phyloP scores from a whole-genome alignment of 768 basidiomycete species.

The Agrocybe praecox region DNA sequence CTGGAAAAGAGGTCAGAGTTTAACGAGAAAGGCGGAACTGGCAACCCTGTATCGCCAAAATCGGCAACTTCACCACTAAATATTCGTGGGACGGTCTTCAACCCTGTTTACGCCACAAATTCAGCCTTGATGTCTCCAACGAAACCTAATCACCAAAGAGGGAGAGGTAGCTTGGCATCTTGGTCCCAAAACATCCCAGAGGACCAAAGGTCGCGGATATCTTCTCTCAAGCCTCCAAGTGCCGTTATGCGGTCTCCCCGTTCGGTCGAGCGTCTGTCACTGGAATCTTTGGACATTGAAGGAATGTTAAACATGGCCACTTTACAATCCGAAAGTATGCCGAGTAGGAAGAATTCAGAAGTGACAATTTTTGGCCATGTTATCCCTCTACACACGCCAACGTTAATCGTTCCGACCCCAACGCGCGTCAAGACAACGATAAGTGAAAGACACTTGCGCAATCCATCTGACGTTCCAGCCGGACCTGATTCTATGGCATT shows the following conservation, averaged over 20 bases:
- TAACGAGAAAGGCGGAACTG: background rate
- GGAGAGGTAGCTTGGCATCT: constrained; percentile 29
- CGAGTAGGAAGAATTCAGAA: constrained; percentile 27
- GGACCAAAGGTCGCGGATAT: constrained; percentile 21
- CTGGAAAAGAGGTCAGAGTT: constrained; percentile 20
- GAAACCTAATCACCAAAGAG: constrained; percentile 20
- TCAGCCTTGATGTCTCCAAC: constrained; percentile 28
- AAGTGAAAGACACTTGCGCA: constrained; percentile 26
- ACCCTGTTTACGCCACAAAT: constrained; percentile 37
- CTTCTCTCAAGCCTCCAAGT: constrained; percentile 5
- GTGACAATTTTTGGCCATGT: constrained; percentile 16
- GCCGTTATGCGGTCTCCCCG: constrained; percentile 9
- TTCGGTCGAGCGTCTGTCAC: constrained; percentile 26
- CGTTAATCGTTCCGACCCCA: constrained; percentile 12
- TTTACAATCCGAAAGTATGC: constrained; percentile 28
- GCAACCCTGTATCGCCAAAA: constrained; percentile 5
- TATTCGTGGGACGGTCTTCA: constrained; percentile 21
- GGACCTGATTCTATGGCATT: constrained; percentile 27
- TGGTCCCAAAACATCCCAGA: constrained; percentile 33
- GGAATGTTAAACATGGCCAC: constrained; percentile 57
- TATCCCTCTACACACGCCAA: constrained; percentile 9
- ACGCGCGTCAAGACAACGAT: constrained; percentile 10
- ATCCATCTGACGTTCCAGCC: constrained; percentile 32
- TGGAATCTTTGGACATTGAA: constrained; percentile 50
- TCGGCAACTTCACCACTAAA: constrained; percentile 4